Evolutionary conservation across 2,329 filamentous ascomycete species (phyloP).

Genomic region (Fusarium pseudocircinatum): DNA sequence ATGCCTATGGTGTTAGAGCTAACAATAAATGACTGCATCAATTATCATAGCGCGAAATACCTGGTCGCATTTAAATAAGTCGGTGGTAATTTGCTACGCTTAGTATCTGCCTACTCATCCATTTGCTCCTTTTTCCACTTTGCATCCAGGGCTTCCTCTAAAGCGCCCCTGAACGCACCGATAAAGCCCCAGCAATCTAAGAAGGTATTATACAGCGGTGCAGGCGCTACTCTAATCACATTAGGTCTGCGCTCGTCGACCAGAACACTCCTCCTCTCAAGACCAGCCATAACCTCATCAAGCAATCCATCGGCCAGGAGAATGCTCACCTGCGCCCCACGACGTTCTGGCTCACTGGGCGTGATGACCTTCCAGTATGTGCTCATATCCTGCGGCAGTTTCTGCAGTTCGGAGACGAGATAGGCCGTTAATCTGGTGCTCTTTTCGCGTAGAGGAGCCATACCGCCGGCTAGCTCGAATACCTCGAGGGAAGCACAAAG

Average conservation of each 20-base stretch:
- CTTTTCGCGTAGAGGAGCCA: constrained; percentile 71
- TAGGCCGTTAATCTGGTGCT: constrained; percentile 70
- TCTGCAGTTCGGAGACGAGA: constrained; percentile 69
- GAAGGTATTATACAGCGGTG: constrained; percentile 83
- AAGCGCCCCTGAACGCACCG: constrained; percentile 40
- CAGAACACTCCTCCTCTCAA: constrained; percentile 74
- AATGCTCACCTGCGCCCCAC: constrained; percentile 83
- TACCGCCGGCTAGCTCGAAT: constrained; percentile 57
- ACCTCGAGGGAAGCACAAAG: constrained; percentile 76
- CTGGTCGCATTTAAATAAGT: neutral
- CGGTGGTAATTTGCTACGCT: neutral
- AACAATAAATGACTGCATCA: neutral
- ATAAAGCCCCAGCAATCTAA: constrained; percentile 60
- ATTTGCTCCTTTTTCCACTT: constrained; percentile 29
- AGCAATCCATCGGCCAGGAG: constrained; percentile 71
- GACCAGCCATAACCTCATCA: constrained; percentile 67
- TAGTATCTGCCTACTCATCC: constrained; percentile 10
- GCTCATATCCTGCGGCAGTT: constrained; percentile 39
- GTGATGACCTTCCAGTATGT: constrained; percentile 69
- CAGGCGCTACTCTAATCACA: constrained; percentile 81
- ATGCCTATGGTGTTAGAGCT: too few species aligned
- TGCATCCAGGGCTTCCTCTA: constrained; percentile 38
- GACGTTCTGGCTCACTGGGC: constrained; percentile 67
- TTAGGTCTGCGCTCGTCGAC: constrained; percentile 85
- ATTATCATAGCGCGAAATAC: neutral